A percentile compares a stretch with the other conserved stretches of the same genome.
Conservation (phyloP, 2,329 filamentous ascomycete genomes). For the Myriosclerotinia curreyana region DNA sequence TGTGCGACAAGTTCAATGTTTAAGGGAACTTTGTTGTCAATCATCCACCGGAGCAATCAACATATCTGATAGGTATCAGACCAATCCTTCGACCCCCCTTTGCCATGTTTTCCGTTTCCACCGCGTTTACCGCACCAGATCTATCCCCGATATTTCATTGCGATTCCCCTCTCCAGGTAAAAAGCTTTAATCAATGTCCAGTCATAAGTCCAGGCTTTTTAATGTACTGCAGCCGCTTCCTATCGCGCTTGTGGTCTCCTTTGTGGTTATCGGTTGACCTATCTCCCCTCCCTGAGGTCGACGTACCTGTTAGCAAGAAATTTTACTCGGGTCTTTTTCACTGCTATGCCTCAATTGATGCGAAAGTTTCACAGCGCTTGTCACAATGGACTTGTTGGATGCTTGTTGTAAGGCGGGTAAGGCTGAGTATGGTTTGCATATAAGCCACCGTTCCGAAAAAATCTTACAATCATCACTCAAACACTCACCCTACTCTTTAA, state of each 20-base stretch:
- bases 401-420: no score
- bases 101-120: background rate
- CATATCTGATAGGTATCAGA: background rate
- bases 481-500: no score
- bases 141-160: background rate
- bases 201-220: background rate
- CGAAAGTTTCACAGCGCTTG: no score
- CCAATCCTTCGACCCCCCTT: background rate
- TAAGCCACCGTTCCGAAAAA: no score
- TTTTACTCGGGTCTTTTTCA: no score
- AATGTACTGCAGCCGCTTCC: background rate
- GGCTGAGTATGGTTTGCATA: no score
- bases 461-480: no score
- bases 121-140: background rate
- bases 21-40: background rate
- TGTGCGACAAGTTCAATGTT: background rate
- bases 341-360: no score
- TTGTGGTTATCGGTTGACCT: background rate
- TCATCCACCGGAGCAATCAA: background rate
- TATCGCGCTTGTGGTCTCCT: background rate
- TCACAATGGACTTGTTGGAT: no score
- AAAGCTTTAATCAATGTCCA: background rate
- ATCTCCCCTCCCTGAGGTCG: conserved; percentile 2
- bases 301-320: no score
- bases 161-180: background rate